phyloP scores from a whole-genome alignment of 495 filamentous ascomycete species.

The Entonaema liquescens region DNA sequence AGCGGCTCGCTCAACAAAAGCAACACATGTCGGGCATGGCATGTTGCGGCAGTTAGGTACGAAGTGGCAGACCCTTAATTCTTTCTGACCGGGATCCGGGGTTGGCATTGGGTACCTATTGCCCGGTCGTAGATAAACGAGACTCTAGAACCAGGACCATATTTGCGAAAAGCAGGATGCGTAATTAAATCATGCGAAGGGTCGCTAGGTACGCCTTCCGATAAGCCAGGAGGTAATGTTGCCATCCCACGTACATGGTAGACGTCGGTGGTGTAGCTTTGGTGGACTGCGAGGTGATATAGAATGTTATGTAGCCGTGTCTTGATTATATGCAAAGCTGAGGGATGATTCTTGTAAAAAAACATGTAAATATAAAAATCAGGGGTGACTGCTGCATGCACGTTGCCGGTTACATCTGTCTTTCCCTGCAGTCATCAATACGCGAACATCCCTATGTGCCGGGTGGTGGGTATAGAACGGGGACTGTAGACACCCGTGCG shows the following conservation, averaged over 20 bases:
- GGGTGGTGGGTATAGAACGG: neutral
- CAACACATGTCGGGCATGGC: neutral
- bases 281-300: neutral
- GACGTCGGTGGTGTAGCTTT: neutral
- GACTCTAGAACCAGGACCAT: slow-evolving; percentile 12
- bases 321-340: neutral
- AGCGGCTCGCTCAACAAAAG: neutral
- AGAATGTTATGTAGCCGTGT: neutral
- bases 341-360: neutral
- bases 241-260: neutral
- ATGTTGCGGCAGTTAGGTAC: neutral
- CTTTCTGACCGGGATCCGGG: slow-evolving; percentile 8
- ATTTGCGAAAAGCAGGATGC: neutral
- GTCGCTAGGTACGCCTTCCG: slow-evolving; percentile 16
- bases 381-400: neutral
- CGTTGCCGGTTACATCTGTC: neutral
- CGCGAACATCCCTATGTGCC: neutral
- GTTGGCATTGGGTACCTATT: slow-evolving; percentile 23
- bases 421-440: neutral
- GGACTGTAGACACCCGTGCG: neutral
- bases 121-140: slow-evolving; percentile 22
- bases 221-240: neutral
- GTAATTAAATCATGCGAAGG: slow-evolving; percentile 10
- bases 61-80: neutral
- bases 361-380: neutral